Evolutionary conservation across 805 yeast genomes (phyloP), one percentile per base, ranked within the genome.

Genomic region (Candida nanaspora): DNA sequence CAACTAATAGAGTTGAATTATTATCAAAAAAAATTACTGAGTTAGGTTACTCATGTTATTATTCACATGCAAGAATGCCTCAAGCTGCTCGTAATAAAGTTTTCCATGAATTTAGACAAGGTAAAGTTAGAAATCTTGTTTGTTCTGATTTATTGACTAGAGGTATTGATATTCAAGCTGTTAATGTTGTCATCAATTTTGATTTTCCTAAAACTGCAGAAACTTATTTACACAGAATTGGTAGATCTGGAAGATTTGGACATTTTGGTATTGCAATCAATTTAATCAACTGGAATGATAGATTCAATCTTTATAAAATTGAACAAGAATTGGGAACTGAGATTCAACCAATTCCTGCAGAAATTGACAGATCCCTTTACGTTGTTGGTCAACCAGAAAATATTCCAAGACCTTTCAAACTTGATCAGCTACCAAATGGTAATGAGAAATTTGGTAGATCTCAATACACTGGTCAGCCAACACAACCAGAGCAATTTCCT

Each of bases 111-210:
- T 93, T 93, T 65, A 85, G 98, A 73, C 95, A 87, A 61, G 98
- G 98, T 38, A 88, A 86, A 62, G 96, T 93, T 58, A 83, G 98
- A 69, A 93, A 93, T 59, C 74, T 93, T 56, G 98, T 93, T 32
- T 93, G 98, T 68, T 86, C 98, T 1, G 98, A 93, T 68, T 72
- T 93, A 47, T 76, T 93, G 48, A 91, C 98, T 25, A 85, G 98
- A 74, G 98, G 98, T 76, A 93, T 93, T 56, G 98, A 93, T 73
- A 91, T 93, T 55, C 98, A 93, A 66, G 98, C 98, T 6, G 98
- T 93, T 49, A 93, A 93, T 59, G 98, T 93, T 36, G 98, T 93
- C 38, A 86, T 93, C 56, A 93, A 93, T 69, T 93, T 93, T 62
- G 98, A 93, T 64, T 93, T 93, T 82, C 98, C 98, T 46, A 91